These are phyloP conservation scores for Sporothrix schenckii DNA, from an alignment of 2,329 filamentous ascomycete genomes.

Conservation along the genomic window DNA sequence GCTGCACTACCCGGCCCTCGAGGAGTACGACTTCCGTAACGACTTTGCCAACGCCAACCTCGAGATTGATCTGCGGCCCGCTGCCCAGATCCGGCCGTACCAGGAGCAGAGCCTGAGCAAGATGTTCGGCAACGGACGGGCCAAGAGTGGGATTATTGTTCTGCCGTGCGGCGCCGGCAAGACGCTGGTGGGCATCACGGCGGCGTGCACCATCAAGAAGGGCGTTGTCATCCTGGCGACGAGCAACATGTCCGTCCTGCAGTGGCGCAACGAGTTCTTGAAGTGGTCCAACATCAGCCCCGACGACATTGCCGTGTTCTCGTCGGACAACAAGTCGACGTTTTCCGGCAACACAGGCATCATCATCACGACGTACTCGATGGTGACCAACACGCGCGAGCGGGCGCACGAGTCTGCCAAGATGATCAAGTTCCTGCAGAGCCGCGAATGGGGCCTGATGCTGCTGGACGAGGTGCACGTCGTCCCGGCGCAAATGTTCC, in stretches of 20 bases:
- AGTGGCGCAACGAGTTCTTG: conserved; percentile 94
- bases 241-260: conserved; percentile 95
- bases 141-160: conserved; percentile 96
- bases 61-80: conserved; percentile 89
- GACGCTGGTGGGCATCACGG: conserved; percentile 96
- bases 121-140: conserved; percentile 98
- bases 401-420: conserved; percentile 91
- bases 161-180: conserved; percentile 95
- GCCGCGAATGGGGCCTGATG: conserved; percentile 95
- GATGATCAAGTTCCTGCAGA: conserved; percentile 93
- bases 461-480: conserved; percentile 97
- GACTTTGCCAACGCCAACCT: conserved; percentile 87
- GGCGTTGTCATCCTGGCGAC: conserved; percentile 94
- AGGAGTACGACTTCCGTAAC: conserved; percentile 96
- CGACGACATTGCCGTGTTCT: conserved; percentile 92
- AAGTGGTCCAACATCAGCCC: conserved; percentile 97
- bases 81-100: conserved; percentile 88
- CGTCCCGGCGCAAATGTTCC: conserved; percentile 93
- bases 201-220: conserved; percentile 97
- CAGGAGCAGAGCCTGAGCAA: conserved; percentile 98
- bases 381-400: conserved; percentile 91
- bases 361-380: conserved; percentile 96
- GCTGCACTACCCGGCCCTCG: conserved; percentile 82
- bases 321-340: conserved; percentile 81
- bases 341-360: conserved; percentile 92